phyloP scores from a whole-genome alignment of 805 yeast genomes.

The Grigorovia yakushimaensis region DNA sequence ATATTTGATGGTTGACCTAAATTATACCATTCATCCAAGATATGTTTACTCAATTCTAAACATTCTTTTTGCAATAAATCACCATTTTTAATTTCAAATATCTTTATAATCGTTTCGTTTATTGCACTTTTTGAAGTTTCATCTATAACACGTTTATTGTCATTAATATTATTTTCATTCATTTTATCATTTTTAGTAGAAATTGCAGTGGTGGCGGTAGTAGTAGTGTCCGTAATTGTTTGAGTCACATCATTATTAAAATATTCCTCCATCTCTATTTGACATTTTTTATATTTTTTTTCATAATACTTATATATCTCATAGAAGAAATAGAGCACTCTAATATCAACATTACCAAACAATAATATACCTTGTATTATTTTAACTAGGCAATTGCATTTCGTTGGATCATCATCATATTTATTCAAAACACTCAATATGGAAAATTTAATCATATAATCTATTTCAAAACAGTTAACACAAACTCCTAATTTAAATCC shows the following conservation, averaged over 20 bases:
- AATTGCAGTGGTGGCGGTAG: background rate
- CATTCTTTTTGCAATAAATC: conserved; percentile 3
- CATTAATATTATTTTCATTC: no score
- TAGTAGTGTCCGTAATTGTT: background rate
- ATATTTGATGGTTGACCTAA: background rate
- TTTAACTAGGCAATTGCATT: conserved; percentile 28
- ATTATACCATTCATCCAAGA: conserved; percentile 7
- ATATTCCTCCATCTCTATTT: background rate
- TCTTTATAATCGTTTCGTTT: background rate
- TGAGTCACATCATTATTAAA: background rate
- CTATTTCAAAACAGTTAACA: conserved; percentile 13
- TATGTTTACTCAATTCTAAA: conserved; percentile 5
- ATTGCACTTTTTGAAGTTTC: background rate
- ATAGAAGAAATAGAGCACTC: conserved; percentile 34
- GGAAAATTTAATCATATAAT: conserved; percentile 33
- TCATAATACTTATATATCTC: background rate
- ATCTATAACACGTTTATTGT: no score
- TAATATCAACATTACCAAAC: conserved; percentile 37
- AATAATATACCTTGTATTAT: conserved; percentile 35
- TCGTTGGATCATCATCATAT: conserved; percentile 32
- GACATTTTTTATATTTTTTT: background rate
- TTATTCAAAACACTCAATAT: conserved; percentile 29
- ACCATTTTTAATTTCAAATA: conserved; percentile 28
- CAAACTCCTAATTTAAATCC: conserved; percentile 6
- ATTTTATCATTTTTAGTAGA: no score